These are phyloP conservation scores for Papiliotrema nemorosa DNA, from an alignment of 1,284 basidiomycete species.

Conservation along the genomic window DNA sequence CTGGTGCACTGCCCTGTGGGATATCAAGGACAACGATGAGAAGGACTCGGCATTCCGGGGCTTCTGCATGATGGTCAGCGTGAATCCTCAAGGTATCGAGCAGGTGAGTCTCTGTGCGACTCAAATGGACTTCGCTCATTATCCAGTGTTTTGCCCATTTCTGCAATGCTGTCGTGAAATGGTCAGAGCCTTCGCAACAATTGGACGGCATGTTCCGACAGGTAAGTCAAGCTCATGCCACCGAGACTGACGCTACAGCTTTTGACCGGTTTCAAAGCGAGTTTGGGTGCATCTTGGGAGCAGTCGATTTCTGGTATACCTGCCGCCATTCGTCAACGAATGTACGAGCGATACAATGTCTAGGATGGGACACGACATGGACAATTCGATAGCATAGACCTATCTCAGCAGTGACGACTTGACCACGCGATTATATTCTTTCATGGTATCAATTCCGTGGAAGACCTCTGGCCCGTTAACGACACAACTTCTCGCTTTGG, in stretches of 20 bases:
- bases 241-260: conserved; percentile 23
- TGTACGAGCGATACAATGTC: conserved; percentile 47
- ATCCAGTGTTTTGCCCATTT: conserved; percentile 83
- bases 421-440: too few relatives aligned
- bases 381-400: too few relatives aligned
- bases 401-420: too few relatives aligned
- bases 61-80: conserved; percentile 91
- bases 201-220: conserved; percentile 84
- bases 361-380: conserved; percentile 13
- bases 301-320: conserved; percentile 38
- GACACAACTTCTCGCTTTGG: too few relatives aligned
- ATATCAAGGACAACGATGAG: conserved; percentile 99
- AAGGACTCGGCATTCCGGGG: conserved; percentile 99
- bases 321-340: conserved; percentile 41
- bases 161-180: conserved; percentile 93
- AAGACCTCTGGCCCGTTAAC: too few relatives aligned
- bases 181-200: conserved; percentile 83
- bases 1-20: conserved; percentile 96
- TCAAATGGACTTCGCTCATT: not conserved
- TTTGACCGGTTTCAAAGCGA: conserved; percentile 45
- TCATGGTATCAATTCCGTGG: too few relatives aligned
- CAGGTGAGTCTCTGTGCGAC: conserved; percentile 59
- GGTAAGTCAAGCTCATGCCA: conserved; percentile 27
- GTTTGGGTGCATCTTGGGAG: conserved; percentile 45
- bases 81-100: conserved; percentile 85